Evolutionary conservation across 2,329 filamentous ascomycete species (phyloP), one percentile per base, ranked within the genome.

Genomic region (Penicillium corylophilum): DNA sequence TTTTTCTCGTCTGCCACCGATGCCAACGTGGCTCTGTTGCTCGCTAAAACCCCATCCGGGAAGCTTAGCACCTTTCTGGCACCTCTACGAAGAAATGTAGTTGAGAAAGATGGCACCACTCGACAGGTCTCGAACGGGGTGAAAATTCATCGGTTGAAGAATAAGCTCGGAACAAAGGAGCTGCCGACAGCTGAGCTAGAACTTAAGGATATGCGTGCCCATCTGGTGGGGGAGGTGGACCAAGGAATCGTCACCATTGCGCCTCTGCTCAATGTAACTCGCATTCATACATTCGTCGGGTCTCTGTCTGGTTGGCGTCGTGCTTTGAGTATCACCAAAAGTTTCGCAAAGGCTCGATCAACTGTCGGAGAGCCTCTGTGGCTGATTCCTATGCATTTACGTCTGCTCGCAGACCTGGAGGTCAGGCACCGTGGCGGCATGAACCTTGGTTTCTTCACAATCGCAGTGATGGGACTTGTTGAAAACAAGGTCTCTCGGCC

Each of bases 171-270:
- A 23, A 59, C 53, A 2, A 55, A 55, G 36, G 50, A 90, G 16
- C 24, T 91, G 0, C 87, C 88, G 0, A 90, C 88, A 0, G 88
- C 87, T 0, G 87, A 91, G 66, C 77, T 91, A 0, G 85, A 86
- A 51, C 77, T 88, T 3, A 74, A 78, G 15, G 77, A 76, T n/a
- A 82, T 83, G 77, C 79, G 85, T 2, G 85, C 75, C 4, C 85
- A 85, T 77, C 75, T 90, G 5, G 71, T 92, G 24, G 88, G 88
- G 5, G 71, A 79, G 3, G 79, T 87, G 55, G 87, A 87, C 1
- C 72, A 81, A 36, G 88, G 88, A 1, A 79, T 89, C 26, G 80
- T 82, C 22, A 85, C 88, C 60, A 88, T 91, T 52, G 78, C 81
- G 35, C 83, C 82, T 1, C 75, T 92, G 13, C 74, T 91, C 7